Evolutionary conservation across 2,329 filamentous ascomycete species (phyloP).

Genomic region (Claviceps spartinae): DNA sequence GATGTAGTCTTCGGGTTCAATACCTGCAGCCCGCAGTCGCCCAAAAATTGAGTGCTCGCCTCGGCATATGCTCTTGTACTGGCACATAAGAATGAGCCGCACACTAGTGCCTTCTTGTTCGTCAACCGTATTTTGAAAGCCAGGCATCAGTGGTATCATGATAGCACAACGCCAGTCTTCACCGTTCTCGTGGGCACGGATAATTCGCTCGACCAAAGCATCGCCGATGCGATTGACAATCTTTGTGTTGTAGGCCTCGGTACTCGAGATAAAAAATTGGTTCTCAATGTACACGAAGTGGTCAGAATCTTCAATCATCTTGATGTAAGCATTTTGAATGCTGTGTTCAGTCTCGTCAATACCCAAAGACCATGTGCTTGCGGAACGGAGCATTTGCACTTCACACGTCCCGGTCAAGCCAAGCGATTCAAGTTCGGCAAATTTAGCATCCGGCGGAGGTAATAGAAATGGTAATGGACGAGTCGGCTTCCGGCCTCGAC

Average conservation of each 20-base stretch:
- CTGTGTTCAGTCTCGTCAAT: constrained; percentile 81
- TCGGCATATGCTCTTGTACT: constrained; percentile 90
- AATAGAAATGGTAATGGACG: constrained; percentile 86
- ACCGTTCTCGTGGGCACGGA: constrained; percentile 66
- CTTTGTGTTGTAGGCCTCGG: constrained; percentile 71
- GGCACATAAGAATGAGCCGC: constrained; percentile 89
- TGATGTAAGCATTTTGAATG: constrained; percentile 90
- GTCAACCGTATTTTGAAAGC: constrained; percentile 93
- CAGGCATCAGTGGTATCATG: constrained; percentile 91
- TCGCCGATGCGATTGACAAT: constrained; percentile 92
- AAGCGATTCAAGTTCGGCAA: constrained; percentile 71
- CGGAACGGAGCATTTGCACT: constrained; percentile 87
- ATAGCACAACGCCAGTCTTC: constrained; percentile 87
- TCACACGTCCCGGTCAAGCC: constrained; percentile 91
- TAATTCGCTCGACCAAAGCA: constrained; percentile 82
- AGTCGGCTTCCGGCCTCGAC: constrained; percentile 84
- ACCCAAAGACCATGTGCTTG: constrained; percentile 81
- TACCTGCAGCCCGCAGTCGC: constrained; percentile 60
- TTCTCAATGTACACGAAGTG: constrained; percentile 99
- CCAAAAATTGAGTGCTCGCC: constrained; percentile 89
- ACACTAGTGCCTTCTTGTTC: constrained; percentile 90
- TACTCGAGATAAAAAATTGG: constrained; percentile 94
- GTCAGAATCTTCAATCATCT: constrained; percentile 87
- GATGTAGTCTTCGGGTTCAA: constrained; percentile 91
- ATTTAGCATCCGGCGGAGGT: constrained; percentile 82